Conservation (phyloP, 78 protist genomes). For the Dictyostelium intermedium region DNA sequence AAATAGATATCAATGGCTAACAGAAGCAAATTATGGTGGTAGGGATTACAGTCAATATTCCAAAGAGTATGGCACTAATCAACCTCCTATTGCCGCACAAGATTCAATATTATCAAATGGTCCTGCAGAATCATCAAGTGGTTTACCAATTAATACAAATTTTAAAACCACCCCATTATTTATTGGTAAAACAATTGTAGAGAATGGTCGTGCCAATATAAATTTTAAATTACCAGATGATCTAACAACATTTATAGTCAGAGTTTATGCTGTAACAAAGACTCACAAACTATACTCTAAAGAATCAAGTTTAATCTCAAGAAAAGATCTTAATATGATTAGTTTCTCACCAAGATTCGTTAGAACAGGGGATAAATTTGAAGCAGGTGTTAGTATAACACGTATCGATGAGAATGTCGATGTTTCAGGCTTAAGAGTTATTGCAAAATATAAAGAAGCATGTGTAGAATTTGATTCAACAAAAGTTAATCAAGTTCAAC, state of each 20-base stretch:
- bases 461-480: neutral
- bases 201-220: neutral
- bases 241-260: conserved; percentile 29
- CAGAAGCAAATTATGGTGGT: neutral
- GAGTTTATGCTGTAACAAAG: neutral
- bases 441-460: neutral
- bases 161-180: conserved; percentile 51
- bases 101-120: neutral
- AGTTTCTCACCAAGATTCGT: conserved; percentile 64
- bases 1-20: neutral
- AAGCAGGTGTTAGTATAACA: conserved; percentile 37
- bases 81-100: no score
- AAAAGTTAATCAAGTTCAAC: neutral
- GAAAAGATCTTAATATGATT: conserved; percentile 16
- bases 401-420: neutral
- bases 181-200: conserved; percentile 5
- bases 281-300: neutral
- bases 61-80: no score
- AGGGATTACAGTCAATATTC: neutral
- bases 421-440: neutral
- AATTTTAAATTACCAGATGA: conserved; percentile 39
- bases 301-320: conserved; percentile 6
- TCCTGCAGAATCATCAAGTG: neutral
- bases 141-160: neutral
- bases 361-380: conserved; percentile 43